Conservation (phyloP, 2,329 filamentous ascomycete genomes). For the Nigrospora osmanthi region DNA sequence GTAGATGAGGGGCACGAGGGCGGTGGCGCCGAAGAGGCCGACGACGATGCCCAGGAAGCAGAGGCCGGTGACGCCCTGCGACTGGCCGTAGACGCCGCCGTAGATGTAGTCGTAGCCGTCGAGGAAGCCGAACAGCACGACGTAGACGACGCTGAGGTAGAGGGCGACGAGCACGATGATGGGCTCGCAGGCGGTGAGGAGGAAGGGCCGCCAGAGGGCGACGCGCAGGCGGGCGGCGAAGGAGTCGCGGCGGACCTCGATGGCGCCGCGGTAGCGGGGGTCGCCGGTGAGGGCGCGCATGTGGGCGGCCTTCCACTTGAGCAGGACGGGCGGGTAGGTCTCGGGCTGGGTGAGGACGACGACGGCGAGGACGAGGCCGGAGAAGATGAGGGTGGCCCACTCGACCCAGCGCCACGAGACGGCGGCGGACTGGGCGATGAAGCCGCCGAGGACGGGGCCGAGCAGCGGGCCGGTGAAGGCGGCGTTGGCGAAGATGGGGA, state of each 20-base stretch:
- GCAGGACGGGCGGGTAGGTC: constrained; percentile 19
- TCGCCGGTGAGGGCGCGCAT: constrained; percentile 17
- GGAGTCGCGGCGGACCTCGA: constrained; percentile 11
- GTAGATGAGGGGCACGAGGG: constrained; percentile 18
- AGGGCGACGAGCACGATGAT: constrained; percentile 31
- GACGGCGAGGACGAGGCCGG: constrained; percentile 9
- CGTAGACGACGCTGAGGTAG: constrained; percentile 40
- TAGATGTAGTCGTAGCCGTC: constrained; percentile 40
- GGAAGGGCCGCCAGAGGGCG: constrained; percentile 15
- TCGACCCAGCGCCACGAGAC: constrained; percentile 24
- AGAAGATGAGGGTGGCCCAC: constrained; percentile 24
- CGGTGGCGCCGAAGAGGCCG: constrained; percentile 22
- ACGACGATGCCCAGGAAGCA: constrained; percentile 28
- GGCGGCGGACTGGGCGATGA: constrained; percentile 10
- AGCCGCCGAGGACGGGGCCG: constrained; percentile 21
- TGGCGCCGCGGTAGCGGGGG: constrained; percentile 11
- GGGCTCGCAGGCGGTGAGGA: constrained; percentile 24
- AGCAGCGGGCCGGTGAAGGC: constrained; percentile 15
- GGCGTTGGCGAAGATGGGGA: constrained; percentile 17
- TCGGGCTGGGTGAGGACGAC: constrained; percentile 18
- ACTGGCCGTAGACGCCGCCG: constrained; percentile 26
- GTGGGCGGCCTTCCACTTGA: constrained; percentile 17
- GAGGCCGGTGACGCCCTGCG: constrained; percentile 27
- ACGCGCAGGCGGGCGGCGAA: constrained; percentile 12
- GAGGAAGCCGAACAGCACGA: constrained; percentile 40